Base-by-base conservation (phyloP, 768 basidiomycete species). In the Phlebiopsis flavidoalba region DNA sequence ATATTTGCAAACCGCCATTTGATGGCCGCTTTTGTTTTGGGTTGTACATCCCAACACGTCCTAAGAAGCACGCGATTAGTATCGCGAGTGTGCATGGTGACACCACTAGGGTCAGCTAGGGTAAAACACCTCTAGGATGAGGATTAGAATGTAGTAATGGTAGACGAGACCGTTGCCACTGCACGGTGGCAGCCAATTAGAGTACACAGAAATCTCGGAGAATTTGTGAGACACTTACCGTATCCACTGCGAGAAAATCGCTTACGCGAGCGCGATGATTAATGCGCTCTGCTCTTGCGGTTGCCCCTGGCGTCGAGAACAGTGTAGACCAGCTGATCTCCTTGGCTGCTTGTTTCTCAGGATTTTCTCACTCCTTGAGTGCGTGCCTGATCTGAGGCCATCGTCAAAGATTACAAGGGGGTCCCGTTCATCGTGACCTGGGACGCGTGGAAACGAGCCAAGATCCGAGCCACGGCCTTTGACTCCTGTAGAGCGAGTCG, bases 241-340 rank as follows among this genome's bases (percentile, higher is more conserved):
- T n/a, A n/a, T 85, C 89, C 88, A 91, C 62, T 92, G 90, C 0
- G 86, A 86, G 71, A 88, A 90, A 22, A 88, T 67, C 5, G 84
- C n/a, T n/a, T n/a, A n/a, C n/a, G n/a, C 86, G 49, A 91, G 80
- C 1, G 79, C 83, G 61, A 90, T 73, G 62, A 91, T 82, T 54
- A n/a, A 90, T 79, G 51, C 78, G 73, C 83, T n/a, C 91, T 83
- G 4, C 90, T 79, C 65, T 80, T 83, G 35, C 83, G 75, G 69
- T 91, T 92, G 2, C 88, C n/a, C n/a, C 89, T 5, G 80, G 78
- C 0, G 85, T 90, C 10, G 75, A 63, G 67, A 88, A 83, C 4
- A 89, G 74, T 3, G 80, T 77, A 53, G 71, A 68, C 66, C 79
- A 89, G 0, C 81, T 80, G 6, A 80, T 80, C 19, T 72, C 76